Conservation (phyloP, 768 basidiomycete genomes). For the Suillus bovinus region DNA sequence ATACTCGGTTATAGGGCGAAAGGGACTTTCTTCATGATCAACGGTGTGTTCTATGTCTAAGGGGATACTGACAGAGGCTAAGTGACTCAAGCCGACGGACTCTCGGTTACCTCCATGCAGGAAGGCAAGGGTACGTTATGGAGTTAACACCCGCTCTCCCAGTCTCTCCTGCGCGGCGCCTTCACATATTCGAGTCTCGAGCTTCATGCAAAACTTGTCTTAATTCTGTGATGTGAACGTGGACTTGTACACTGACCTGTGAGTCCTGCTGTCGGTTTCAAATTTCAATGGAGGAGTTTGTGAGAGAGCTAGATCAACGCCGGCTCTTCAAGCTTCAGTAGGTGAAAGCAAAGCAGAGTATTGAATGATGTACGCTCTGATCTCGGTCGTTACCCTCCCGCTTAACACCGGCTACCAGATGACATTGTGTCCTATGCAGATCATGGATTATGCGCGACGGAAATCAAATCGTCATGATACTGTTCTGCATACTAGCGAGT, state of each 20-base stretch:
- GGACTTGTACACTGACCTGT: not conserved
- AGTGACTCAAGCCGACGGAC: not conserved
- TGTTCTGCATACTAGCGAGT: slow-evolving; percentile 52
- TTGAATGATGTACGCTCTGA: not conserved
- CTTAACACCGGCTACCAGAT: not conserved
- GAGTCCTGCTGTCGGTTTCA: not conserved
- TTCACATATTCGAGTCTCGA: not conserved
- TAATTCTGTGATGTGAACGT: not conserved
- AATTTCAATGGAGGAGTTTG: not conserved
- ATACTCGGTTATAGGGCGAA: no score
- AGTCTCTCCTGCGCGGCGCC: not conserved
- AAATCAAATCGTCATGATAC: slow-evolving; percentile 51
- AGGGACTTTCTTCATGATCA: no score
- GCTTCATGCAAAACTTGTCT: not conserved
- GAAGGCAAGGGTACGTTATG: not conserved
- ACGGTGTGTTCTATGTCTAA: no score
- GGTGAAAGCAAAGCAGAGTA: no score
- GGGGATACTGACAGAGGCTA: no score
- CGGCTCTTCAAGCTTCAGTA: not conserved
- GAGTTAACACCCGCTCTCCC: not conserved
- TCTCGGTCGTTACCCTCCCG: not conserved
- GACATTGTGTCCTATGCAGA: not conserved
- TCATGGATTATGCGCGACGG: slow-evolving; percentile 33
- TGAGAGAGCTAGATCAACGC: not conserved
- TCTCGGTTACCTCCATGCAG: not conserved